Conservation (phyloP, 2,329 filamentous ascomycete species). For the Cladorrhinum sp. region DNA sequence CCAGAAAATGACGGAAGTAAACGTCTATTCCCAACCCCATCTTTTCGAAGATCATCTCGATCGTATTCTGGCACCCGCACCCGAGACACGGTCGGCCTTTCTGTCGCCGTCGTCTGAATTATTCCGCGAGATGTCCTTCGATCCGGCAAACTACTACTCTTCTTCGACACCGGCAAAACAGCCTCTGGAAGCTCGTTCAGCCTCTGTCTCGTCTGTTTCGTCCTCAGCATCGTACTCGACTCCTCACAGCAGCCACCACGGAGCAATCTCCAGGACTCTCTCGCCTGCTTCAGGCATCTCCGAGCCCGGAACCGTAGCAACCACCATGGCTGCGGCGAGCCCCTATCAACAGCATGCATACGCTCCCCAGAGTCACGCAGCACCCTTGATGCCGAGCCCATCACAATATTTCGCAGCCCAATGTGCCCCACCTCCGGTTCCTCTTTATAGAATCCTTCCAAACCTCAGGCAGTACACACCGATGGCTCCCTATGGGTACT, state of each 20-base stretch:
- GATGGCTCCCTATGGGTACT: slow-evolving; percentile 15
- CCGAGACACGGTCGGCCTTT: background rate
- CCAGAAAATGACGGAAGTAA: slow-evolving; percentile 20
- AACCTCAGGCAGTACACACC: slow-evolving; percentile 11
- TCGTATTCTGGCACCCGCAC: slow-evolving; percentile 15
- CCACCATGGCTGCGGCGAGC: slow-evolving; percentile 10
- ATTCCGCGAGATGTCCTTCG: slow-evolving; percentile 14
- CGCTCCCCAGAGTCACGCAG: slow-evolving; percentile 9
- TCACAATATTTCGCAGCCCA: slow-evolving; percentile 20
- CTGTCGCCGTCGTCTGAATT: slow-evolving; percentile 4
- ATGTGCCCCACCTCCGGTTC: slow-evolving; percentile 5
- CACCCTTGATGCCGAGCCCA: slow-evolving; percentile 14
- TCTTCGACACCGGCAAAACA: slow-evolving; percentile 3
- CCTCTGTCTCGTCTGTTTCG: slow-evolving; percentile 24
- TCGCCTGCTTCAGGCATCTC: slow-evolving; percentile 19
- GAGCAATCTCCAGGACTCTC: slow-evolving; percentile 16
- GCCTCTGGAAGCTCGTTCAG: slow-evolving; percentile 18
- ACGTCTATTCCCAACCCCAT: slow-evolving; percentile 14
- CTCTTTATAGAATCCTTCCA: slow-evolving; percentile 14
- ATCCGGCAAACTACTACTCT: slow-evolving; percentile 7
- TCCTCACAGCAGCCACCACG: slow-evolving; percentile 1
- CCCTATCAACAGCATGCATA: slow-evolving; percentile 8
- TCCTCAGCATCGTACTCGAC: slow-evolving; percentile 19
- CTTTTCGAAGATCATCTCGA: slow-evolving; percentile 16
- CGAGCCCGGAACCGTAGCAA: background rate